Evolutionary conservation across 306 rosid species (phyloP).

Genomic region (Trichosanthes truncata): DNA sequence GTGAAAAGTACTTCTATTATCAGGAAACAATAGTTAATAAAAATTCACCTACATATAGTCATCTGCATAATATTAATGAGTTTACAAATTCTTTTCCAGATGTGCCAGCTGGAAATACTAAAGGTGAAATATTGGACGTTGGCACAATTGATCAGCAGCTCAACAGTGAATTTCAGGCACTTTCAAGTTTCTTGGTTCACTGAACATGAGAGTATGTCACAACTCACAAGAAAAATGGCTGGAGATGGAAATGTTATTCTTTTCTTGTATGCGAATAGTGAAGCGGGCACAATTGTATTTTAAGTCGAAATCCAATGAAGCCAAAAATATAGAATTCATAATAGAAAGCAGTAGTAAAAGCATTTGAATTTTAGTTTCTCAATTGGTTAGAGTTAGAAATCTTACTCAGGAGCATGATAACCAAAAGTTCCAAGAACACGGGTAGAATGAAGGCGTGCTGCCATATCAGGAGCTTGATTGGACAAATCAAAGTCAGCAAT

Average conservation of each 20-base stretch:
- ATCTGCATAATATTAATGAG: background rate
- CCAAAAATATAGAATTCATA: background rate
- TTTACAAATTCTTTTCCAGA: background rate
- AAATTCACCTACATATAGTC: background rate
- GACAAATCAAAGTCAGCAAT: constrained; percentile 15
- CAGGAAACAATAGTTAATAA: background rate
- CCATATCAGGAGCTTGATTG: constrained; percentile 21
- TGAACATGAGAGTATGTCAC: background rate
- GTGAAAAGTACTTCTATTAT: background rate
- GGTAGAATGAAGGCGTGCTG: constrained; percentile 15
- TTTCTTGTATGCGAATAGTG: background rate
- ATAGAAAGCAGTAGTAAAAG: background rate
- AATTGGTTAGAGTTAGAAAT: background rate
- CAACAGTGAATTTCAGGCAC: background rate
- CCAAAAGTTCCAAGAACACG: constrained; percentile 19
- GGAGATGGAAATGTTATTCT: background rate
- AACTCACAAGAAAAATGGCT: background rate
- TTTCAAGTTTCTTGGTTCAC: background rate
- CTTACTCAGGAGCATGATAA: constrained; percentile 19
- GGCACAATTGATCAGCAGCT: background rate
- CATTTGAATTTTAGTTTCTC: background rate
- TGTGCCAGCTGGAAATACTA: background rate
- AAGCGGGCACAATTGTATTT: background rate
- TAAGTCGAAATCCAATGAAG: background rate
- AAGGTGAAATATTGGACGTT: background rate